Base-by-base conservation (phyloP, 75 land plant species). In the Sequoiadendron giganteum region DNA sequence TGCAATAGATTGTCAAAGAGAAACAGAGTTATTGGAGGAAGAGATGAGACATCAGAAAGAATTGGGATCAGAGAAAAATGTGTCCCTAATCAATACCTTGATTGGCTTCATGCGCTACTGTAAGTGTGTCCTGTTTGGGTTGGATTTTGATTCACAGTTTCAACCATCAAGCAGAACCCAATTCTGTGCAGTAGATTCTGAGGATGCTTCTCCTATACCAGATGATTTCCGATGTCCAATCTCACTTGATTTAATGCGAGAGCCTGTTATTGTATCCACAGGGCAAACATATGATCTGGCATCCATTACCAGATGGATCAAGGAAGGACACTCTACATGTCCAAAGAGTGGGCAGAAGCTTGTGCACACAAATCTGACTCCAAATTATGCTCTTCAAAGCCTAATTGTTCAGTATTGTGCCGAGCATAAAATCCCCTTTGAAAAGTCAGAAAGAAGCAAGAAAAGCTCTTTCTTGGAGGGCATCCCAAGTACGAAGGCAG, bases 161-260 rank as follows among this genome's bases (percentile, higher is more conserved):
- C 9, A n/a, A 72, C 0, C 6, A 1, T 25, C 34, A 72, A 72
- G 8, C 21, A 2, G 2, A 10, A 5, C 0, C 18, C 3, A 16
- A 16, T 14, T 16, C 3, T 72, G 2, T n/a, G 5, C 1, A 72
- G 36, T 9, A 25, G 76, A 72, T 21, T 75, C 49, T 89, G 32
- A 68, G 56, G 25, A 14, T 36, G 47, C 16, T 25, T 65, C 47
- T 80, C 49, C 52, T 92, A 30, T 95, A 47, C 10, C 96, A 32
- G 94, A 93, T 47, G 97, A 94, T 77, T 94, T 89, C 85, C 68
- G 88, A 21, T 96, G 97, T 85, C 95, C 97, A 11, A 93, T 96
- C 55, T 88, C 94, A 0, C 93, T 94, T 3, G 97, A 96, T 86
- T 75, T 96, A 89, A 96, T 96, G 95, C 88, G 65, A 47, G 96